A percentile compares a stretch with the other conserved stretches of the same genome.
phyloP scores from a whole-genome alignment of 2,329 filamentous ascomycete species.

The Talaromyces sp. region DNA sequence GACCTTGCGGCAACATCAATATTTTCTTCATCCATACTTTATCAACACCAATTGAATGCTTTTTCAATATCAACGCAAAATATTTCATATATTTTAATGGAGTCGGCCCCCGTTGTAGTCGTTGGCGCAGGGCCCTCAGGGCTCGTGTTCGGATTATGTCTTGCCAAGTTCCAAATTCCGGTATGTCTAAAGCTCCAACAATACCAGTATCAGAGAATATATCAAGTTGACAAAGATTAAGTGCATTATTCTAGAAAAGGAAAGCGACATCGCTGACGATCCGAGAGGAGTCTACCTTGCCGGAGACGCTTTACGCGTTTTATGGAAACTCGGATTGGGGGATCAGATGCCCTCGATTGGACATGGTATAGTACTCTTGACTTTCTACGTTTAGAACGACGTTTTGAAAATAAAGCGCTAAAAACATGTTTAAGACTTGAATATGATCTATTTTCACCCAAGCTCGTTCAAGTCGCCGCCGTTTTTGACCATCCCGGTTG shows the following conservation, averaged over 20 bases:
- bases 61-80: not conserved
- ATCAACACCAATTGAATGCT: not conserved
- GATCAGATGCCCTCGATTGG: not conserved
- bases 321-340: conserved; percentile 1
- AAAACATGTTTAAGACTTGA: not conserved
- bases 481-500: not conserved
- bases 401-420: not conserved
- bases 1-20: not conserved
- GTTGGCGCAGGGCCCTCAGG: conserved; percentile 1
- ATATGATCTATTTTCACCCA: not conserved
- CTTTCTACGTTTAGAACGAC: not conserved
- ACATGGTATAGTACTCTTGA: not conserved
- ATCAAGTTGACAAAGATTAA: not conserved
- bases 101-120: not conserved
- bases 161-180: not conserved
- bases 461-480: not conserved
- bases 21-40: not conserved
- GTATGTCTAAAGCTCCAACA: not conserved
- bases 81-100: not conserved
- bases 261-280: not conserved
- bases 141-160: not conserved
- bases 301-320: not conserved
- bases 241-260: conserved; percentile 2
- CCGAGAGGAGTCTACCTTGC: conserved; percentile 1
- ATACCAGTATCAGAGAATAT: not conserved